Percentiles rank a stretch among this genome's conserved stretches.
Evolutionary conservation across 176 grass and related monocot genomes (phyloP).

Genomic region (Aegilops speltoides): DNA sequence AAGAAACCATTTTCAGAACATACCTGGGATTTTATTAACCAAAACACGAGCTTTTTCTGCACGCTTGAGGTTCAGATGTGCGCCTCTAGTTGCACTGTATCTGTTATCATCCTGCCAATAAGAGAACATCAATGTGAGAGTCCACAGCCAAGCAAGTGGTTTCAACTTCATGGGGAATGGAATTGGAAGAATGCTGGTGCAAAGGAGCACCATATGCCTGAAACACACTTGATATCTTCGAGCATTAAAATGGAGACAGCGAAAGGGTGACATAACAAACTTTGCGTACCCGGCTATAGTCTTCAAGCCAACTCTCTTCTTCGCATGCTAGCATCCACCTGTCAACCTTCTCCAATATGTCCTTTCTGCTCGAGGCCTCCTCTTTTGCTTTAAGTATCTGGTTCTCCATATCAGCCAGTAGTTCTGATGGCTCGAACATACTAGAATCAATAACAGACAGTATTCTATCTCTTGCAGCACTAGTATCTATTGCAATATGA

Average conservation of each 20-base stretch:
- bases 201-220: neutral
- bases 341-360: constrained; percentile 90
- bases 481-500: constrained; percentile 64
- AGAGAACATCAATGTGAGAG: neutral
- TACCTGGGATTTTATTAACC: constrained; percentile 96
- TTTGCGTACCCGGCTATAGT: constrained; percentile 76
- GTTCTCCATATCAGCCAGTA: constrained; percentile 83
- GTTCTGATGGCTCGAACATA: constrained; percentile 73
- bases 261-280: neutral
- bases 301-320: constrained; percentile 99
- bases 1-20: constrained; percentile 2
- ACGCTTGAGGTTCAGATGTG: constrained; percentile 93
- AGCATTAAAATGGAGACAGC: constrained; percentile 8
- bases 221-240: neutral
- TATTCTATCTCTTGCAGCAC: constrained; percentile 71
- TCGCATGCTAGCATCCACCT: constrained; percentile 92
- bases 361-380: constrained; percentile 80
- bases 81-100: constrained; percentile 91
- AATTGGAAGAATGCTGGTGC: neutral
- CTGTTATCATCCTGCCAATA: constrained; percentile 84
- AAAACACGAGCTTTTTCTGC: constrained; percentile 91
- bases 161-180: neutral
- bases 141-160: neutral
- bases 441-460: constrained; percentile 71
- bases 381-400: constrained; percentile 88